Conservation (phyloP, 768 basidiomycete genomes). For the Fistulinella prunicolor region DNA sequence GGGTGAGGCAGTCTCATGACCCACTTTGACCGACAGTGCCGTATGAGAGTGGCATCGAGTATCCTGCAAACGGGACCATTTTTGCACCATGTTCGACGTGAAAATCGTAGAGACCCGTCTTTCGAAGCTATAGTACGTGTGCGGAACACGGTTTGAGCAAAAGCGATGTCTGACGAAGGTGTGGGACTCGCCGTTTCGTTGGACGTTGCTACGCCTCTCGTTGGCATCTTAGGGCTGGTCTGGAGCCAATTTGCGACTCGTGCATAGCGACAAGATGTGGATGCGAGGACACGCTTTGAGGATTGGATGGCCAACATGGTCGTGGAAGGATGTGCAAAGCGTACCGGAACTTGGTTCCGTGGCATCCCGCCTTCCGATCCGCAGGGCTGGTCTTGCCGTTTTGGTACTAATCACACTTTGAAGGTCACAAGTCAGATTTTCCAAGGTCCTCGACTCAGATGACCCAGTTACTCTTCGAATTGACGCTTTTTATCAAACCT, state of each 20-base stretch:
- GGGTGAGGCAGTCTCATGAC: too few relatives aligned
- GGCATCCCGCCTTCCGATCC: constrained; percentile 1
- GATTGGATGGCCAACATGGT: constrained; percentile 7
- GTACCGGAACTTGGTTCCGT: not conserved
- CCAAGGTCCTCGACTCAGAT: too few relatives aligned
- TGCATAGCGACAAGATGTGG: not conserved
- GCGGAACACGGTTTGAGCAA: not conserved
- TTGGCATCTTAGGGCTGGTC: not conserved
- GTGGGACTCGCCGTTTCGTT: constrained; percentile 16
- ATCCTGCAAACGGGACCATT: constrained; percentile 97
- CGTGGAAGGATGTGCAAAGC: not conserved
- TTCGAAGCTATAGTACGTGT: constrained; percentile 38
- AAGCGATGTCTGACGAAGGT: not conserved
- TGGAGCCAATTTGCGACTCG: not conserved
- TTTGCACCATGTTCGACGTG: constrained; percentile 81
- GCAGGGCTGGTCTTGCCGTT: constrained; percentile 6
- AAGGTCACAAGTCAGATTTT: too few relatives aligned
- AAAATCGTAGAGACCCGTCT: constrained; percentile 86
- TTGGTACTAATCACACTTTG: not conserved
- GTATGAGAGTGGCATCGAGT: constrained; percentile 89
- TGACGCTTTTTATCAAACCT: too few relatives aligned
- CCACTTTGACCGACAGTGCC: constrained; percentile 76
- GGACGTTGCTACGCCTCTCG: constrained; percentile 20
- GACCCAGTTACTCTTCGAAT: too few relatives aligned
- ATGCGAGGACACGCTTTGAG: not conserved